phyloP scores from a whole-genome alignment of 305 asterid species.

The Vinca major region DNA sequence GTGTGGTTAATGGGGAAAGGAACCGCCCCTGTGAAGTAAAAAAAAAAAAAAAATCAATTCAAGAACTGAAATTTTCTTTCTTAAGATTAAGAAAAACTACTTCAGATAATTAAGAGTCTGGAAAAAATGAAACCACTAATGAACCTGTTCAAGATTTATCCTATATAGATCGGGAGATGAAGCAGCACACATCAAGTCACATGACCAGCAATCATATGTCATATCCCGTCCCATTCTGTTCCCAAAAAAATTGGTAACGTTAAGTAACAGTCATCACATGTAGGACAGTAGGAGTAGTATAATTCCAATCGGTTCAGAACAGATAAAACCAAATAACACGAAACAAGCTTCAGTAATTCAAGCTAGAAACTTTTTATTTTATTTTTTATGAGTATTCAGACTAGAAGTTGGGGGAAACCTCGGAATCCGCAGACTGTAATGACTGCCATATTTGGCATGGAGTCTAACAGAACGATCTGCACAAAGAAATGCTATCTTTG shows the following conservation, averaged over 20 bases:
- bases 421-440: constrained; percentile 81
- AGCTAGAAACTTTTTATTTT: not conserved
- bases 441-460: constrained; percentile 94
- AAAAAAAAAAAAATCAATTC: not conserved
- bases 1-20: constrained; percentile 66
- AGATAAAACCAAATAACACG: not conserved
- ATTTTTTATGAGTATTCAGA: too few relatives aligned
- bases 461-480: constrained; percentile 85
- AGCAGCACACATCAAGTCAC: constrained; percentile 92
- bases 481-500: constrained; percentile 87
- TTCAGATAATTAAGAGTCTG: constrained; percentile 2
- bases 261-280: constrained; percentile 12
- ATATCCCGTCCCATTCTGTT: constrained; percentile 97
- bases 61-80: constrained; percentile 2
- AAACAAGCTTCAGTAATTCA: not conserved
- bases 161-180: constrained; percentile 93
- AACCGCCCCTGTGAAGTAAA: constrained; percentile 67
- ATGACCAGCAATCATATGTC: constrained; percentile 82
- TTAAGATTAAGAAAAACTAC: not conserved
- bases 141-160: constrained; percentile 88
- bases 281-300: not conserved
- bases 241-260: constrained; percentile 1
- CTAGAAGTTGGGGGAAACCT: constrained; percentile 31
- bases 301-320: not conserved
- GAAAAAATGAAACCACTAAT: constrained; percentile 10